Conservation (phyloP, 2,329 filamentous ascomycete genomes). For the Beauveria sp. region DNA sequence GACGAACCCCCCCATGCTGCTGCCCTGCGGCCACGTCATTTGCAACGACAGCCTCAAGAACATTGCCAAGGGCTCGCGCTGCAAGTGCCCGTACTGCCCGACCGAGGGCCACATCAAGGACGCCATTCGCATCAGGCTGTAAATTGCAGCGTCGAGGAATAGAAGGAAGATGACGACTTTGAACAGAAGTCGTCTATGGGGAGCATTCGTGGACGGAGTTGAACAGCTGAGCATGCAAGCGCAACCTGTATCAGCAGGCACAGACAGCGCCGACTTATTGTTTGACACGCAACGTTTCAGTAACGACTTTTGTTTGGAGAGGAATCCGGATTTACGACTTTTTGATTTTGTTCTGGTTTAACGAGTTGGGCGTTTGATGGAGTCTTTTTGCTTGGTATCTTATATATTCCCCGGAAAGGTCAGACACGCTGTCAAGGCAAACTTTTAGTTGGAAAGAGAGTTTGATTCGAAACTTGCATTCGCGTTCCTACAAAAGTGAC, state of each 20-base stretch:
- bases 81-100: slow-evolving; percentile 97
- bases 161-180: too few relatives aligned
- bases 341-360: neutral
- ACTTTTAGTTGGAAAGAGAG: neutral
- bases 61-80: slow-evolving; percentile 69
- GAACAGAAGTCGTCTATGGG: too few relatives aligned
- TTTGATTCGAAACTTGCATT: neutral
- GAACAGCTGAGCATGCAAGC: neutral
- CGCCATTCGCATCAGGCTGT: slow-evolving; percentile 65
- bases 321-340: neutral
- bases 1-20: slow-evolving; percentile 90
- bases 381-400: slow-evolving; percentile 2
- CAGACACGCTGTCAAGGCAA: neutral
- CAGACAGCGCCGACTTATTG: neutral
- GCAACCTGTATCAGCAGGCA: neutral
- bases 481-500: too few relatives aligned
- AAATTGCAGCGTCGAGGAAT: neutral
- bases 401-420: neutral
- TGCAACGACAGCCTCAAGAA: slow-evolving; percentile 75
- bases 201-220: neutral
- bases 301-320: neutral
- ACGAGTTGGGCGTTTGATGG: neutral
- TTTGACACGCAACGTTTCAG: neutral
- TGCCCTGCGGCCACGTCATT: slow-evolving; percentile 96
- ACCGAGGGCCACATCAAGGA: slow-evolving; percentile 72